Conservation (phyloP, 2,329 filamentous ascomycete species). For the Aciculosporium take region DNA sequence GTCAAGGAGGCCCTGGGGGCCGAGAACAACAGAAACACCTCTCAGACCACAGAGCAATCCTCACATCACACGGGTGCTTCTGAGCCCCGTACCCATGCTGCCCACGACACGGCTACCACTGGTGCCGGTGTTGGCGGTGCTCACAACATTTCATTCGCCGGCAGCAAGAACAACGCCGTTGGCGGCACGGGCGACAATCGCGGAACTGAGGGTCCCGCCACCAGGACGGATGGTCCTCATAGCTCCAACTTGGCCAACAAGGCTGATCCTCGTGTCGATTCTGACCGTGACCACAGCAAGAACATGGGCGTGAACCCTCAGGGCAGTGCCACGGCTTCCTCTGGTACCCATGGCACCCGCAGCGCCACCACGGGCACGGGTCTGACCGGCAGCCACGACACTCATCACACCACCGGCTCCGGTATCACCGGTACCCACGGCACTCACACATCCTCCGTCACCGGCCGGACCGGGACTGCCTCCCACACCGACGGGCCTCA, state of each 20-base stretch:
- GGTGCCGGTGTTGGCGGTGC: constrained; percentile 11
- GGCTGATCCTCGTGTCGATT: constrained; percentile 39
- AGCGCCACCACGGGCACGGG: constrained; percentile 5
- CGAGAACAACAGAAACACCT: constrained; percentile 19
- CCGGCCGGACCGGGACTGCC: constrained; percentile 15
- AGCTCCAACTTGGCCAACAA: constrained; percentile 34
- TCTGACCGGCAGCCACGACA: constrained; percentile 8
- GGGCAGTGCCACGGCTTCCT: constrained; percentile 6
- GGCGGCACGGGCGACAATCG: constrained; percentile 6
- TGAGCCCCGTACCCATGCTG: constrained; percentile 37
- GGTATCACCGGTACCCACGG: neutral
- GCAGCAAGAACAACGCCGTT: constrained; percentile 29
- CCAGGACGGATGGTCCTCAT: constrained; percentile 30
- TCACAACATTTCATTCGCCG: constrained; percentile 13
- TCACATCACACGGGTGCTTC: constrained; percentile 24
- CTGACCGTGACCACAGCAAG: constrained; percentile 30
- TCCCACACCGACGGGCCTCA: constrained; percentile 30
- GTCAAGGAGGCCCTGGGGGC: constrained; percentile 40
- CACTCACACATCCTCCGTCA: constrained; percentile 8
- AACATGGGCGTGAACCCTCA: constrained; percentile 21
- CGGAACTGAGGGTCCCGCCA: constrained; percentile 13
- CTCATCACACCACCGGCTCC: too few species aligned
- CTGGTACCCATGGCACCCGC: neutral
- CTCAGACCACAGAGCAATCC: constrained; percentile 1
- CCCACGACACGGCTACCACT: constrained; percentile 20